phyloP scores from a whole-genome alignment of 106 monocot genomes.

The Platanthera zijinensis region DNA sequence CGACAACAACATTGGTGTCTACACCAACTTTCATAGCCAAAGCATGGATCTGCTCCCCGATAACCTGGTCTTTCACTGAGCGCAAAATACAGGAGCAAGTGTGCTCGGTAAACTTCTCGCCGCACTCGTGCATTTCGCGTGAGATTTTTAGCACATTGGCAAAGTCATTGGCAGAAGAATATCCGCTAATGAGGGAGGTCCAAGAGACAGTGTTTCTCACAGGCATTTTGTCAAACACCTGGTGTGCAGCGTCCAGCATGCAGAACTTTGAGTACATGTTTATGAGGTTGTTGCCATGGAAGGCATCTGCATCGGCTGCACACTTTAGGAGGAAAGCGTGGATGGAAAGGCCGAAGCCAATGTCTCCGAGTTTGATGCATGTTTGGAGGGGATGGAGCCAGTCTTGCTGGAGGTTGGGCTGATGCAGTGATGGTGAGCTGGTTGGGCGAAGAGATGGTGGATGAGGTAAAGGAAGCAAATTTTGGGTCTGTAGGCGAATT shows the following conservation, averaged over 20 bases:
- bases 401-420: neutral
- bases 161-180: constrained; percentile 2
- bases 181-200: constrained; percentile 15
- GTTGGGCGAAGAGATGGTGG: neutral
- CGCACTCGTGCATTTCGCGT: constrained; percentile 4
- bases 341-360: constrained; percentile 14
- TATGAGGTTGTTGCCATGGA: constrained; percentile 16
- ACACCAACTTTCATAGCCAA: constrained; percentile 1
- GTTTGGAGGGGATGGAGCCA: constrained; percentile 20
- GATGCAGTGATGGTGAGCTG: neutral
- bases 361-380: constrained; percentile 2
- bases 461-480: neutral
- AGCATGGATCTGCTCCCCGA: constrained; percentile 10
- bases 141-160: neutral
- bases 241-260: constrained; percentile 5
- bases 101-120: constrained; percentile 17
- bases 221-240: constrained; percentile 16
- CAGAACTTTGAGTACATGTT: constrained; percentile 20
- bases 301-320: neutral
- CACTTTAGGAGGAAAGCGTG: constrained; percentile 16
- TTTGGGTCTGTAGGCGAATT: neutral
- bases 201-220: constrained; percentile 12
- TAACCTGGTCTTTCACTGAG: neutral
- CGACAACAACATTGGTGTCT: constrained; percentile 2
- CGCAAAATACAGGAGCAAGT: constrained; percentile 11